A percentile compares a stretch with the other conserved stretches of the same genome.
These are phyloP conservation scores for Fusarium denticulatum DNA, from an alignment of 2,329 filamentous ascomycete species.

Conservation along the genomic window DNA sequence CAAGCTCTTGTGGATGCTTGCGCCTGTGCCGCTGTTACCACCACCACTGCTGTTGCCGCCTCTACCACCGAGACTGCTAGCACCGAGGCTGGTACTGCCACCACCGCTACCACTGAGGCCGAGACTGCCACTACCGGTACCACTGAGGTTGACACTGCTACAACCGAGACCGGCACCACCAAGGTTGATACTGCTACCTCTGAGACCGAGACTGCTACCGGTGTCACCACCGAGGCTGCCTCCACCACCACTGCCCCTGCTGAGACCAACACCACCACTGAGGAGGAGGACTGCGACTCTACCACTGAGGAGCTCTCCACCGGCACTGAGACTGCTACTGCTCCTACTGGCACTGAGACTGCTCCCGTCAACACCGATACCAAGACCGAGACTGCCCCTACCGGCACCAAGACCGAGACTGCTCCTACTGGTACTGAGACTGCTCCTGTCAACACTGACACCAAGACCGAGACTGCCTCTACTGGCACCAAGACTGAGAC, in stretches of 20 bases:
- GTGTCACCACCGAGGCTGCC: constrained; percentile 2
- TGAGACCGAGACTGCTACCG: neutral
- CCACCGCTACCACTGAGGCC: neutral
- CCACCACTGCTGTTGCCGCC: neutral
- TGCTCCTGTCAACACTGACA: neutral
- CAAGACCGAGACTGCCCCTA: neutral
- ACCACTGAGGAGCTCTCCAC: constrained; percentile 3
- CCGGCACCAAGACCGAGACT: neutral
- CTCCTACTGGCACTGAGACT: neutral
- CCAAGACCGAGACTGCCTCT: constrained; percentile 3
- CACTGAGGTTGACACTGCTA: neutral
- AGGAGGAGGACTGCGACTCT: neutral
- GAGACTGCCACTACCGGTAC: neutral
- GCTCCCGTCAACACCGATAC: neutral
- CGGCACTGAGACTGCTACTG: neutral
- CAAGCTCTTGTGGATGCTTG: neutral
- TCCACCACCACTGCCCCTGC: constrained; percentile 11
- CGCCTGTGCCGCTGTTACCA: neutral
- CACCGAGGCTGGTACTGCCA: constrained; percentile 9
- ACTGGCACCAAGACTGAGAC: neutral
- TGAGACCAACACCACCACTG: constrained; percentile 13
- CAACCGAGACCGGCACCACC: constrained; percentile 1
- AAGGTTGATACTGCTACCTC: constrained; percentile 3
- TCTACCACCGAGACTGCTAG: constrained; percentile 6
- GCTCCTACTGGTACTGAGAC: neutral